Base-by-base conservation (phyloP, 768 basidiomycete species). In the Lactarius sanguifluus region DNA sequence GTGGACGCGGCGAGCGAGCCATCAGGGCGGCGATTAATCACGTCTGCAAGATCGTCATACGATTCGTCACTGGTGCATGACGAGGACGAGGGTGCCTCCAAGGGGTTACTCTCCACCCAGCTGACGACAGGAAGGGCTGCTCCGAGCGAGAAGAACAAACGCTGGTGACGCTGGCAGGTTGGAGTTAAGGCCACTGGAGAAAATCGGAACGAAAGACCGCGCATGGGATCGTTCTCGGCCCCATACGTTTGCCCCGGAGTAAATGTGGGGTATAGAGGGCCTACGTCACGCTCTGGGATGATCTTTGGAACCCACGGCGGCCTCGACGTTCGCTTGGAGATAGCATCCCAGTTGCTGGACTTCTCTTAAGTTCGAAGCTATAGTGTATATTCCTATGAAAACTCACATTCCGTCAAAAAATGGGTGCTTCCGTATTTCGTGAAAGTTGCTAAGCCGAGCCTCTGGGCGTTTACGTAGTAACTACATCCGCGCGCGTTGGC, bases 261-360 rank as follows among this genome's bases (percentile, higher is more conserved):
- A 40, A 67, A 54, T 5, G 28, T 1, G 23, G 52, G 62, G 41
- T 7, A 47, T 47, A 32, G 25, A 4, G 8, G 36, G 34, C 30
- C n/a, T 12, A 23, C 25, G 34, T 59, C 52, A 20, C 40, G 10
- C 13, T 34, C 34, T 32, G 34, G n/a, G 9, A 47, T 36, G 36
- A 67, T 41, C 25, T 13, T 54, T 38, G 66, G 66, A 55, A 64
- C 32, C 66, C 66, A 67, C 9, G 66, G 66, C 15, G 66, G 66
- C 32, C 25, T 56, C n/a, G 55, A 38, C 28, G 52, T 45, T 45
- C 66, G 66, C 7, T 28, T 64, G 32, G 58, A 63, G 23, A 67
- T 23, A 5, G 28, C 34, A 13, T 60, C 30, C 66, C 66, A 67
- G 16, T 64, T 61, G 10, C 66, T 67, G 13, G 28, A 40, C n/a